Conservation (phyloP, 768 basidiomycete genomes). For the Collybia sordida region DNA sequence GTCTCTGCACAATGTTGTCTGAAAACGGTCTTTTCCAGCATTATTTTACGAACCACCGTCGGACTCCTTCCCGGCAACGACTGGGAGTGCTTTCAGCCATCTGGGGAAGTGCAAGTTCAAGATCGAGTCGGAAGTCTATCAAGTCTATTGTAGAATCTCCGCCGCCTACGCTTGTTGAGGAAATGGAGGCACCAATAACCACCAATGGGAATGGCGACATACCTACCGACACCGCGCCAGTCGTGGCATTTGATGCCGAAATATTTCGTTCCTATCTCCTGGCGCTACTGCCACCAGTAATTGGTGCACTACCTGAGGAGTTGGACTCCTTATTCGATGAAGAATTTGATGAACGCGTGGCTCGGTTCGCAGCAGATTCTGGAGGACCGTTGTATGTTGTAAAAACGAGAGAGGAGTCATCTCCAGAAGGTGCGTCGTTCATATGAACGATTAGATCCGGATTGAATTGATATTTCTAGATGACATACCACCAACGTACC, state of each 20-base stretch:
- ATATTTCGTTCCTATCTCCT: slow-evolving; percentile 72
- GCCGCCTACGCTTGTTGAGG: slow-evolving; percentile 8
- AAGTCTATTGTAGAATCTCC: slow-evolving; percentile 11
- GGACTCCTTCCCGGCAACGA: slow-evolving; percentile 23
- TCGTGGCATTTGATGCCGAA: slow-evolving; percentile 60
- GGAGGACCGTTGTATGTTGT: slow-evolving; percentile 82
- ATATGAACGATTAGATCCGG: slow-evolving; percentile 7
- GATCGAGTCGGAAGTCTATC: slow-evolving; percentile 9
- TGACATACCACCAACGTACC: slow-evolving; percentile 60
- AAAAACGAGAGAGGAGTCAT: slow-evolving; percentile 67
- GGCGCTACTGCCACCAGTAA: slow-evolving; percentile 73
- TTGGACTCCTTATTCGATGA: slow-evolving; percentile 68
- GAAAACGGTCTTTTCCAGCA: slow-evolving; percentile 20
- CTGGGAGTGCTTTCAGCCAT: slow-evolving; percentile 10
- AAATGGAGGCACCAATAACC: slow-evolving; percentile 26
- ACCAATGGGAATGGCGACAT: slow-evolving; percentile 27
- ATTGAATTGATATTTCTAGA: slow-evolving; percentile 40
- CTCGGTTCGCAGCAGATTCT: slow-evolving; percentile 73
- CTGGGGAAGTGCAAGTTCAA: slow-evolving; percentile 14
- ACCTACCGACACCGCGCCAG: slow-evolving; percentile 22
- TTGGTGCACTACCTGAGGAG: slow-evolving; percentile 70
- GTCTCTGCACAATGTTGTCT: slow-evolving; percentile 18
- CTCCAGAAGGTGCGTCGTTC: slow-evolving; percentile 53
- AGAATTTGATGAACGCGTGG: slow-evolving; percentile 73
- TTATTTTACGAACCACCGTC: slow-evolving; percentile 25